These are phyloP conservation scores for Tardiomyces blankii DNA, from an alignment of 1,139 yeast genomes.

Conservation along the genomic window DNA sequence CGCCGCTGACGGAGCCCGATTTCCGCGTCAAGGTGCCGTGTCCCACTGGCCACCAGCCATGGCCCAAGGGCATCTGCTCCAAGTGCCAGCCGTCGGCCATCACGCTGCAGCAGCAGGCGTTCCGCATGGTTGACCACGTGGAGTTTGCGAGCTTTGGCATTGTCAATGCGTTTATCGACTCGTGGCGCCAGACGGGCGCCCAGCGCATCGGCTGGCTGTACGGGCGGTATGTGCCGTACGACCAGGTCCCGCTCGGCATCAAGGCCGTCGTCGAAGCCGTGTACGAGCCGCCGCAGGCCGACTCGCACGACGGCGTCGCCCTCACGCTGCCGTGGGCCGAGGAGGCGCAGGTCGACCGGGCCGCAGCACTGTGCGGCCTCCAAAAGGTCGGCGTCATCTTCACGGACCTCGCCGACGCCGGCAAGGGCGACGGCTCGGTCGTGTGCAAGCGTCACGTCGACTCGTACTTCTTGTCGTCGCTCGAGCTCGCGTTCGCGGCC, in stretches of 20 bases:
- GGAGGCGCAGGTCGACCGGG: conserved; percentile 31
- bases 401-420: conserved; percentile 85
- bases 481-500: conserved; percentile 84
- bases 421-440: conserved; percentile 78
- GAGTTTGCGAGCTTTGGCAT: conserved; percentile 70
- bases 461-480: conserved; percentile 75
- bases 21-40: conserved; percentile 56
- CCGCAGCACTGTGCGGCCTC: conserved; percentile 56
- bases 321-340: conserved; percentile 33
- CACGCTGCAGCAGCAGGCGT: conserved; percentile 79
- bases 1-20: conserved; percentile 68
- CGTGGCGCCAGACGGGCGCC: conserved; percentile 82
- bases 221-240: conserved; percentile 71
- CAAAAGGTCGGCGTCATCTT: conserved; percentile 72
- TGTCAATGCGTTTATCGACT: conserved; percentile 72
- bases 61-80: conserved; percentile 94
- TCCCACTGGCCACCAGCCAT: conserved; percentile 75
- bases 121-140: conserved; percentile 95
- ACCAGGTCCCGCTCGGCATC: conserved; percentile 80
- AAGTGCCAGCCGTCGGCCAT: conserved; percentile 96
- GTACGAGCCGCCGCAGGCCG: conserved; percentile 85
- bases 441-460: conserved; percentile 88
- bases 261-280: conserved; percentile 92
- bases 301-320: conserved; percentile 76
- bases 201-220: conserved; percentile 82